phyloP scores from a whole-genome alignment of 257 asterid species.

The Oldenlandia corymbosa region DNA sequence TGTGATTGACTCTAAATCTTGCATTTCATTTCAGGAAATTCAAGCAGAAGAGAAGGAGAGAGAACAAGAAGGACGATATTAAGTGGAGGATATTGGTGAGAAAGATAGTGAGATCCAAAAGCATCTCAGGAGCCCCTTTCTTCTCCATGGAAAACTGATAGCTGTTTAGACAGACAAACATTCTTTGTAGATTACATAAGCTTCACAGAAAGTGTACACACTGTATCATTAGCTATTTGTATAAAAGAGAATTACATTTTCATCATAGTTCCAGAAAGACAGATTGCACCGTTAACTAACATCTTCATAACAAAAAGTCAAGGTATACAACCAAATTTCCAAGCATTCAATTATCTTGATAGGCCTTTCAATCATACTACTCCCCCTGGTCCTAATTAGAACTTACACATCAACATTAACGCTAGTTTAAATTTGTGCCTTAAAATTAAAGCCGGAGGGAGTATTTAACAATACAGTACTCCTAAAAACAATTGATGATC shows the following conservation, averaged over 20 bases:
- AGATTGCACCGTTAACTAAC: neutral
- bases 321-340: neutral
- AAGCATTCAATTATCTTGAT: neutral
- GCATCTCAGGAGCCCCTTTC: slow-evolving; percentile 71
- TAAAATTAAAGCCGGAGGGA: too few species aligned
- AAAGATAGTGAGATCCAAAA: slow-evolving; percentile 78
- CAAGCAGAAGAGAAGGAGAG: slow-evolving; percentile 49
- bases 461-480: too few species aligned
- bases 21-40: slow-evolving; percentile 36
- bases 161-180: neutral
- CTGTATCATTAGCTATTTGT: too few species aligned
- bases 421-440: too few species aligned
- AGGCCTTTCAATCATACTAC: too few species aligned
- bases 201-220: too few species aligned
- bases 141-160: slow-evolving; percentile 41
- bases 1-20: neutral
- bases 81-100: slow-evolving; percentile 79
- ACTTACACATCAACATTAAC: too few species aligned
- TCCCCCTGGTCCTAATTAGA: too few species aligned
- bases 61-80: slow-evolving; percentile 61
- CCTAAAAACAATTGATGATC: too few species aligned
- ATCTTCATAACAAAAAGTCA: neutral
- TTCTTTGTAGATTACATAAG: neutral
- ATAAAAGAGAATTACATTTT: neutral
- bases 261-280: neutral